Evolutionary conservation across 2,329 filamentous ascomycete species (phyloP).

Genomic region (Botrytis paeoniae): DNA sequence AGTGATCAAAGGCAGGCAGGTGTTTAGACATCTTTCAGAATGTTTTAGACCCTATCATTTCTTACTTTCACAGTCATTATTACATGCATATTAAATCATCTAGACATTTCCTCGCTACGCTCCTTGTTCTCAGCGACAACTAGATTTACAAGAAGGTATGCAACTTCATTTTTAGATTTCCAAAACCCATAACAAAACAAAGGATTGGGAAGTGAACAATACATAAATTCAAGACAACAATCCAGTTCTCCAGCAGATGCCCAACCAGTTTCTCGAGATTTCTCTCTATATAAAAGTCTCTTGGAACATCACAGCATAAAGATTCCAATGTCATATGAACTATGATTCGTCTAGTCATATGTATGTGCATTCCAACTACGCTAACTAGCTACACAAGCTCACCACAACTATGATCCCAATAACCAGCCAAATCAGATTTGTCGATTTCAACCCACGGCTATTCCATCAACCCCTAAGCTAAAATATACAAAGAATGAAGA

Average conservation of each 20-base stretch:
- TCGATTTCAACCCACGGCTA: not conserved
- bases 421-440: not conserved
- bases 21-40: not conserved
- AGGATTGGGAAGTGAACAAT: not conserved
- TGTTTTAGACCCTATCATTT: not conserved
- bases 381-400: not conserved
- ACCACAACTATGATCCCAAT: not conserved
- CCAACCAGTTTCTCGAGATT: not conserved
- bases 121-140: not conserved
- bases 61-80: not conserved
- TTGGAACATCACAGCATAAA: not conserved
- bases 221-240: not conserved
- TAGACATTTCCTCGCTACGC: not conserved
- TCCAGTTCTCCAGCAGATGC: not conserved
- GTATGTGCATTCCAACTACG: not conserved
- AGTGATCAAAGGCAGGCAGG: not conserved
- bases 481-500: slow-evolving; percentile 25
- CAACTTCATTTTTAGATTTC: not conserved
- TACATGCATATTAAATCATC: not conserved
- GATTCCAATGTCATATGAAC: not conserved
- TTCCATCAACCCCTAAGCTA: slow-evolving; percentile 15
- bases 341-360: not conserved
- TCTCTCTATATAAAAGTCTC: not conserved
- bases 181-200: too few species aligned
- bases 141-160: not conserved